phyloP scores from a whole-genome alignment of 768 basidiomycete genomes.

The Gelatoporia subvermispora region DNA sequence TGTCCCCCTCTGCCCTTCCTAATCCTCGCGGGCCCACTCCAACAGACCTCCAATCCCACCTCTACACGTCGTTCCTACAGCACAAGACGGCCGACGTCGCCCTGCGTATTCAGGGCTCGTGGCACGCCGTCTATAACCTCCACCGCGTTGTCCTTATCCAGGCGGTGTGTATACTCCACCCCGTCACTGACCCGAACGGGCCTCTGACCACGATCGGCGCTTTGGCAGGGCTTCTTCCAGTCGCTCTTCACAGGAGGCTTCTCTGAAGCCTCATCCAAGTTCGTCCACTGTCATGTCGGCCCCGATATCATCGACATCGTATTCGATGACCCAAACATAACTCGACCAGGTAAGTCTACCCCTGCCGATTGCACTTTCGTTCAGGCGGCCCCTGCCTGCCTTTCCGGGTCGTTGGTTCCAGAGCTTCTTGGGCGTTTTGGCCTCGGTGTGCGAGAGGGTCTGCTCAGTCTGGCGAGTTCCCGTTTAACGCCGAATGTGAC shows the following conservation, averaged over 20 bases:
- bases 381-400: too few species aligned
- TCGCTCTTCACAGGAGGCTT: conserved; percentile 83
- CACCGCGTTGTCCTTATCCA: conserved; percentile 89
- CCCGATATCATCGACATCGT: conserved; percentile 61
- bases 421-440: not conserved
- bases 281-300: conserved; percentile 16
- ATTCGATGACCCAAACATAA: conserved; percentile 86
- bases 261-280: conserved; percentile 44
- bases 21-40: conserved; percentile 39
- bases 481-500: too few species aligned
- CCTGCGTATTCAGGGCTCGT: conserved; percentile 60
- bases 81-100: conserved; percentile 75
- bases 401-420: too few species aligned
- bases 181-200: not conserved
- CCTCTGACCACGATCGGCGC: conserved; percentile 1
- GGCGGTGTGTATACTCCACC: conserved; percentile 46
- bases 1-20: conserved; percentile 2
- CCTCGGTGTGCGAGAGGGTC: too few species aligned
- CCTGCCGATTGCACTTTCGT: not conserved
- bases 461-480: too few species aligned
- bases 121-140: conserved; percentile 70
- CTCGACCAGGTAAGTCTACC: conserved; percentile 62
- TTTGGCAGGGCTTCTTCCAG: conserved; percentile 73
- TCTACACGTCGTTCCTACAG: conserved; percentile 70
- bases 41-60: conserved; percentile 62